These are phyloP conservation scores for Salix caprea DNA, from an alignment of 345 rosid genomes.

Conservation along the genomic window DNA sequence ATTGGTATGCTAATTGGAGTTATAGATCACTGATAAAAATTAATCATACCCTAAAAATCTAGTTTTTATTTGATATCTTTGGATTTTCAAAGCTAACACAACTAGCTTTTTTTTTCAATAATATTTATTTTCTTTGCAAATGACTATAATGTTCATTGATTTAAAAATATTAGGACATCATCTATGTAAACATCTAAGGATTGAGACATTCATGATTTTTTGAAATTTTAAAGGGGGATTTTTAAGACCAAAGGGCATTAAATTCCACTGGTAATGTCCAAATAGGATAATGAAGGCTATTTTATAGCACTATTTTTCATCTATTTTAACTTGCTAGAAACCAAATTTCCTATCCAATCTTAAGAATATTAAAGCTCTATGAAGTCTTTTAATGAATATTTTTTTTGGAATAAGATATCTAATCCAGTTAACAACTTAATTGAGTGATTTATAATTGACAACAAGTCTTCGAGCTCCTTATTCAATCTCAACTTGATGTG, in stretches of 20 bases:
- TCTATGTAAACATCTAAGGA: not conserved
- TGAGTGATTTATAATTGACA: conserved; percentile 3
- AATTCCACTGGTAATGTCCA: not conserved
- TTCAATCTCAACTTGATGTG: not conserved
- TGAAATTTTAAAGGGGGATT: not conserved
- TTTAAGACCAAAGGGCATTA: not conserved
- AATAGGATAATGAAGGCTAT: not conserved
- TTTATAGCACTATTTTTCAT: not conserved
- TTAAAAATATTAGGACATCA: not conserved
- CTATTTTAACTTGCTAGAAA: not conserved
- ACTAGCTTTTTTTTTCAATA: not conserved
- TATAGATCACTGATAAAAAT: not conserved
- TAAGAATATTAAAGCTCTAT: not conserved
- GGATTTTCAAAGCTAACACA: not conserved
- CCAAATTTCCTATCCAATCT: not conserved
- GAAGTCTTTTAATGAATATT: not conserved
- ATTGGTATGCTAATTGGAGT: not conserved
- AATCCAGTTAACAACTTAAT: not conserved
- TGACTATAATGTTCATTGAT: not conserved
- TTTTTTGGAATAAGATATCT: not conserved
- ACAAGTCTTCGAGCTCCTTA: not conserved
- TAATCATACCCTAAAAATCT: not conserved
- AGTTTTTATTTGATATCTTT: not conserved
- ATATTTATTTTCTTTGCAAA: not conserved
- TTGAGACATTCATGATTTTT: not conserved